These are phyloP conservation scores for Desmodesmus armatus DNA, from an alignment of 139 green algal genomes.

Conservation along the genomic window DNA sequence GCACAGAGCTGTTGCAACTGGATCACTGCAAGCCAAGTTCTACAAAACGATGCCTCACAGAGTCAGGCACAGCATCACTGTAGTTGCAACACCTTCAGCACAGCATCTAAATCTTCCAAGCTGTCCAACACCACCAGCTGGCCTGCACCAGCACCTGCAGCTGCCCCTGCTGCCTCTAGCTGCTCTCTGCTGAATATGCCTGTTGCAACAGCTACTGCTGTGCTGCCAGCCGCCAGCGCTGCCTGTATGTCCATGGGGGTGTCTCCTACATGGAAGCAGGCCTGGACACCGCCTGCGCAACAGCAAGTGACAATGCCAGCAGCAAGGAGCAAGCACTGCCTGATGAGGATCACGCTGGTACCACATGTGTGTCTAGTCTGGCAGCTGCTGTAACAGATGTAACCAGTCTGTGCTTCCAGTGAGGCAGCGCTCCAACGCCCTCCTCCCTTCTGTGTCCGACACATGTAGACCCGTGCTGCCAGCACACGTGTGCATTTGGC, in stretches of 20 bases:
- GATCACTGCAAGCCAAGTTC: no score
- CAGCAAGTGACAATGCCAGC: no score
- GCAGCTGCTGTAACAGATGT: background rate
- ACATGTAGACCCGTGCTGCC: no score
- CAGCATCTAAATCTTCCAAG: background rate
- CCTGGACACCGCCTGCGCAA: background rate
- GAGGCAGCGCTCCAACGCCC: no score
- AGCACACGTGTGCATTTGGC: no score
- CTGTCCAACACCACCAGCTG: background rate
- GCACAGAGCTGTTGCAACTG: no score
- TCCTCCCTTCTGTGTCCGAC: no score
- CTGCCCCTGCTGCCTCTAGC: constrained; percentile 21
- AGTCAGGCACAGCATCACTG: no score
- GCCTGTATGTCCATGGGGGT: background rate
- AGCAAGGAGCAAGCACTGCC: no score
- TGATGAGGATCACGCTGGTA: constrained; percentile 1
- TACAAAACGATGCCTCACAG: no score
- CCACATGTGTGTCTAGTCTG: background rate
- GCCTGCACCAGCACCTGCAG: background rate
- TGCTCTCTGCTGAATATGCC: constrained; percentile 3
- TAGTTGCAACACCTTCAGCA: background rate
- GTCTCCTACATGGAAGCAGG: background rate
- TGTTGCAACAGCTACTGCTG: background rate
- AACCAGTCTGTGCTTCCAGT: no score
- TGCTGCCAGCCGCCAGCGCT: no score